Conservation (phyloP, 768 basidiomycete genomes). For the Lyophyllum shimeji region DNA sequence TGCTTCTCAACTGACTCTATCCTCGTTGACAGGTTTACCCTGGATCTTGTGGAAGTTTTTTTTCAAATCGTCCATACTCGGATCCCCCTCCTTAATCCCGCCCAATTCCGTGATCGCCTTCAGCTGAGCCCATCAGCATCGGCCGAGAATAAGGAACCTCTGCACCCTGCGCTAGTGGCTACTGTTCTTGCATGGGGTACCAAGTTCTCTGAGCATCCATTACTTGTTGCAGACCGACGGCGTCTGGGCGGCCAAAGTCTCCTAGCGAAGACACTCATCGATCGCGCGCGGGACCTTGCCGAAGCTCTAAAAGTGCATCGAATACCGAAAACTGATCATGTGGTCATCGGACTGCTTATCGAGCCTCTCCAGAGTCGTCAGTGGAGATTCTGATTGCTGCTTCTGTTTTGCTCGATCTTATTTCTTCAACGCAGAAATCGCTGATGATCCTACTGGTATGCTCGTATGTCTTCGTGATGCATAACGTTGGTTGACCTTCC, state of each 20-base stretch:
- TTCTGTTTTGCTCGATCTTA: slow-evolving; percentile 10
- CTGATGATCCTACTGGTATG: slow-evolving; percentile 69
- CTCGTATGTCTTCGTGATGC: slow-evolving; percentile 9
- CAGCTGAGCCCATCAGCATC: slow-evolving; percentile 38
- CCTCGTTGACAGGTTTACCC: slow-evolving; percentile 65
- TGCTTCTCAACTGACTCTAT: slow-evolving; percentile 14
- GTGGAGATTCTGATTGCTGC: slow-evolving; percentile 31
- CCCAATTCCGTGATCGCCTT: slow-evolving; percentile 74
- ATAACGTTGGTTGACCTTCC: not conserved
- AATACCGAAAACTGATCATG: slow-evolving; percentile 74
- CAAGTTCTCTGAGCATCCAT: slow-evolving; percentile 89
- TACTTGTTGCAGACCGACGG: slow-evolving; percentile 76
- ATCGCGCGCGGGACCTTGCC: slow-evolving; percentile 81
- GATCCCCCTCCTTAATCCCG: slow-evolving; percentile 82
- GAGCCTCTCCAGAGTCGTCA: slow-evolving; percentile 87
- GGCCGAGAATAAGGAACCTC: slow-evolving; percentile 38
- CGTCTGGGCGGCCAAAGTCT: slow-evolving; percentile 71
- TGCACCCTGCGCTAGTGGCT: slow-evolving; percentile 78
- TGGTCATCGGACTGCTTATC: slow-evolving; percentile 78
- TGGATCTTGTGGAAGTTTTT: slow-evolving; percentile 92
- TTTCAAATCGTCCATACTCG: slow-evolving; percentile 92
- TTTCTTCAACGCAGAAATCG: slow-evolving; percentile 52
- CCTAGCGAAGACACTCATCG: slow-evolving; percentile 74
- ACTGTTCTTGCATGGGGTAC: slow-evolving; percentile 90
- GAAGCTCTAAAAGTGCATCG: slow-evolving; percentile 88